A percentile compares a stretch with the other conserved stretches of the same genome.
Evolutionary conservation across 2,329 filamentous ascomycete genomes (phyloP).

Genomic region (Lojkania enalia): DNA sequence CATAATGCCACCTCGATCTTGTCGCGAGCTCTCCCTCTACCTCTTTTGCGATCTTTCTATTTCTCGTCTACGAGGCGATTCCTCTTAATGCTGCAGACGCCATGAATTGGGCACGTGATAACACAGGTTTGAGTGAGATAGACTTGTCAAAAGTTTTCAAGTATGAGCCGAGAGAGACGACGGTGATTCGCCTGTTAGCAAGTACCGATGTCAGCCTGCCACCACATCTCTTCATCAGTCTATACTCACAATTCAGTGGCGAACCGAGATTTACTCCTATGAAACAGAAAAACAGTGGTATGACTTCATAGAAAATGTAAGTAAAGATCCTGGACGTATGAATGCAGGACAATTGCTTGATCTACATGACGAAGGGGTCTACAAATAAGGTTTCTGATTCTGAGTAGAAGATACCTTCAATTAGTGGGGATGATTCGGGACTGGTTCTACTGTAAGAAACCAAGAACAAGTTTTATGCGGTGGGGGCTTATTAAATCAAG

Average conservation of each 20-base stretch:
- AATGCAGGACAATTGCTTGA: too few relatives aligned
- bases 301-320: conserved; percentile 10
- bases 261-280: conserved; percentile 10
- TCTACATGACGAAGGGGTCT: too few relatives aligned
- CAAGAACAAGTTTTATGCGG: neutral
- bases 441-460: conserved; percentile 16
- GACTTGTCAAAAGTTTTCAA: conserved; percentile 14
- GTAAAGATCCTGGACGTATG: neutral
- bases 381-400: too few relatives aligned
- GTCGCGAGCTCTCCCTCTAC: too few relatives aligned
- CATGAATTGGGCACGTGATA: conserved; percentile 19
- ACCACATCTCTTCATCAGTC: neutral
- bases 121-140: conserved; percentile 10
- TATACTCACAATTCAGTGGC: conserved; percentile 11
- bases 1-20: too few relatives aligned
- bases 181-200: conserved; percentile 11
- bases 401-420: neutral
- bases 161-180: conserved; percentile 12
- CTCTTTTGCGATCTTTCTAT: too few relatives aligned
- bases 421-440: conserved; percentile 8
- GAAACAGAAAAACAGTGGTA: conserved; percentile 14
- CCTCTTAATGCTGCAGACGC: too few relatives aligned
- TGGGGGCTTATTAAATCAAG: neutral
- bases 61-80: too few relatives aligned
- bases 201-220: conserved; percentile 8